phyloP scores from a whole-genome alignment of 805 yeast genomes.

The Debaryomyces maramus region DNA sequence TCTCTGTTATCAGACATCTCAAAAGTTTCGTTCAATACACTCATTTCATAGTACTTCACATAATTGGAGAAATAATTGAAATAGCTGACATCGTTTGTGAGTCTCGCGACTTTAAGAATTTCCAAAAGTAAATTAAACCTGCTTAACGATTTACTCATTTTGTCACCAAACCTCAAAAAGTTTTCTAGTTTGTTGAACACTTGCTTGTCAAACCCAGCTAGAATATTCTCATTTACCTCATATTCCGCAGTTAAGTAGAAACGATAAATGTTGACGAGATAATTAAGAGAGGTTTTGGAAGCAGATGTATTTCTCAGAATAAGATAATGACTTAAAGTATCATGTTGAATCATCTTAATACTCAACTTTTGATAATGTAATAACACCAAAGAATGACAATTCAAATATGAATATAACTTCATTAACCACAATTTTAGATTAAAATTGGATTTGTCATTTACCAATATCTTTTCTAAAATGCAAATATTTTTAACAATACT shows the following conservation, averaged over 20 bases:
- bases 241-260: slow-evolving; percentile 56
- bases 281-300: slow-evolving; percentile 35
- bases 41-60: slow-evolving; percentile 13
- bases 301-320: slow-evolving; percentile 46
- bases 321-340: slow-evolving; percentile 57
- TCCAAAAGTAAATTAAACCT: slow-evolving; percentile 37
- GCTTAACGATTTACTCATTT: slow-evolving; percentile 52
- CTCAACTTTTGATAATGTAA: slow-evolving; percentile 54
- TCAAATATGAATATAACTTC: slow-evolving; percentile 58
- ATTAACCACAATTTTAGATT: slow-evolving; percentile 71
- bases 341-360: slow-evolving; percentile 75
- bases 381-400: slow-evolving; percentile 51
- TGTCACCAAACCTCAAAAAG: slow-evolving; percentile 58
- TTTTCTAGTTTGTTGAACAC: slow-evolving; percentile 69
- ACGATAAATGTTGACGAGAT: slow-evolving; percentile 32
- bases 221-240: slow-evolving; percentile 50
- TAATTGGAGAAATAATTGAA: slow-evolving; percentile 24
- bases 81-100: slow-evolving; percentile 32
- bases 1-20: slow-evolving; percentile 60
- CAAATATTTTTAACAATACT: slow-evolving; percentile 41
- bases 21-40: slow-evolving; percentile 4
- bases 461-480: slow-evolving; percentile 57
- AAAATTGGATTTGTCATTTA: slow-evolving; percentile 68
- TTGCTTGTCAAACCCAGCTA: slow-evolving; percentile 55
- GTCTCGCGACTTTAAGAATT: slow-evolving; percentile 32